Evolutionary conservation across 331 rosid genomes (phyloP).

Genomic region (Acacia pycnantha): DNA sequence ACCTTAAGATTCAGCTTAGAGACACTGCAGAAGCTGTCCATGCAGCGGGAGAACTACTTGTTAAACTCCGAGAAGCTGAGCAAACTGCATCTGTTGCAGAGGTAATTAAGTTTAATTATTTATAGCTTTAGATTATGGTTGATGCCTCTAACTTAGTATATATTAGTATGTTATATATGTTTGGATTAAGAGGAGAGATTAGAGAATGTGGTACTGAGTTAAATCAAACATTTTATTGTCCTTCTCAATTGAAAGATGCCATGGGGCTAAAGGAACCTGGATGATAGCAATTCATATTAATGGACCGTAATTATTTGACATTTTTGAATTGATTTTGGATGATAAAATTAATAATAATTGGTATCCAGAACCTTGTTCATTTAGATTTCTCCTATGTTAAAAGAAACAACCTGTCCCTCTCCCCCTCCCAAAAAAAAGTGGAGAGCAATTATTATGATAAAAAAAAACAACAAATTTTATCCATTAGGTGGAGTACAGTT

Average conservation of each 20-base stretch:
- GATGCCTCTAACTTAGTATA: background rate
- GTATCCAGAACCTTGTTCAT: background rate
- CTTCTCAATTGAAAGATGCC: background rate
- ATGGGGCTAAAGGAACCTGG: background rate
- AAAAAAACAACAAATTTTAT: too few relatives aligned
- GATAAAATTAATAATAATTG: background rate
- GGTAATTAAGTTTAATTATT: slow-evolving; percentile 43
- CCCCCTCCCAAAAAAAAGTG: background rate
- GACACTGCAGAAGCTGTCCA: slow-evolving; percentile 99
- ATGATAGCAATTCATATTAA: background rate
- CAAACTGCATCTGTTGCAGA: slow-evolving; percentile 72
- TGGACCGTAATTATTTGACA: background rate
- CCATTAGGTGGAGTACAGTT: too few relatives aligned
- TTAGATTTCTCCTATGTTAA: background rate
- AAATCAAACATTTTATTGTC: background rate
- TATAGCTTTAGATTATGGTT: background rate
- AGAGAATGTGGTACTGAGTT: background rate
- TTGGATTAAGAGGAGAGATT: background rate
- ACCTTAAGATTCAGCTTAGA: slow-evolving; percentile 82
- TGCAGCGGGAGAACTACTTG: slow-evolving; percentile 98
- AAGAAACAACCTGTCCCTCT: background rate
- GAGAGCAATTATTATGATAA: background rate
- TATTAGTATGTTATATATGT: too few relatives aligned
- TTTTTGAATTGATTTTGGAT: background rate
- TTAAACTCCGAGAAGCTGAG: slow-evolving; percentile 92